A percentile compares a stretch with the other conserved stretches of the same genome.
Evolutionary conservation across 2,329 filamentous ascomycete species (phyloP).

Genomic region (Capronia coronata): DNA sequence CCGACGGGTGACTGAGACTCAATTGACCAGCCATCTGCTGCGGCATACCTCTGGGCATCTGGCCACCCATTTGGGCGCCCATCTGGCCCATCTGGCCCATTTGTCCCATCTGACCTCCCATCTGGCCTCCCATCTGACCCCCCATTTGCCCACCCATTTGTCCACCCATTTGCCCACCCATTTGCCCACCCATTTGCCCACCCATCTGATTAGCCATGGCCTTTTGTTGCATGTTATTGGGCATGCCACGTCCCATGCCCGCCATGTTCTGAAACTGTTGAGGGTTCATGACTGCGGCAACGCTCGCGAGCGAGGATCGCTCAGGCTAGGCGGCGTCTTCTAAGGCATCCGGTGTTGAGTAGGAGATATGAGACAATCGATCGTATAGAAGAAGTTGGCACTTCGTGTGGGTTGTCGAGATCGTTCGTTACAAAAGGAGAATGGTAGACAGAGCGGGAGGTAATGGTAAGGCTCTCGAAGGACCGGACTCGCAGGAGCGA

Average conservation of each 20-base stretch:
- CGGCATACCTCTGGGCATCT: constrained; percentile 16
- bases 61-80: constrained; percentile 9
- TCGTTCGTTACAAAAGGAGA: background rate
- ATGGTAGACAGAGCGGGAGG: background rate
- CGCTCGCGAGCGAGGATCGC: constrained; percentile 12
- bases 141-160: constrained; percentile 19
- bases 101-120: constrained; percentile 23
- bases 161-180: constrained; percentile 15
- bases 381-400: background rate
- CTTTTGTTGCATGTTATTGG: constrained; percentile 26
- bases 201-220: constrained; percentile 24
- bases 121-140: constrained; percentile 15
- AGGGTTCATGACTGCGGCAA: constrained; percentile 24
- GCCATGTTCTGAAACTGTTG: constrained; percentile 28
- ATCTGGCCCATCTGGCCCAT: constrained; percentile 29
- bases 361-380: background rate
- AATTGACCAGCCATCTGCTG: constrained; percentile 20
- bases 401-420: background rate
- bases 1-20: constrained; percentile 20
- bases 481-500: background rate
- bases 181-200: constrained; percentile 17
- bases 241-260: constrained; percentile 27
- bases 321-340: constrained; percentile 2
- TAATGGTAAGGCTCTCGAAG: background rate
- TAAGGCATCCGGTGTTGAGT: constrained; percentile 9